Evolutionary conservation across 2,329 filamentous ascomycete species (phyloP), one percentile per base, ranked within the genome.

Genomic region (Penicillium sp.): DNA sequence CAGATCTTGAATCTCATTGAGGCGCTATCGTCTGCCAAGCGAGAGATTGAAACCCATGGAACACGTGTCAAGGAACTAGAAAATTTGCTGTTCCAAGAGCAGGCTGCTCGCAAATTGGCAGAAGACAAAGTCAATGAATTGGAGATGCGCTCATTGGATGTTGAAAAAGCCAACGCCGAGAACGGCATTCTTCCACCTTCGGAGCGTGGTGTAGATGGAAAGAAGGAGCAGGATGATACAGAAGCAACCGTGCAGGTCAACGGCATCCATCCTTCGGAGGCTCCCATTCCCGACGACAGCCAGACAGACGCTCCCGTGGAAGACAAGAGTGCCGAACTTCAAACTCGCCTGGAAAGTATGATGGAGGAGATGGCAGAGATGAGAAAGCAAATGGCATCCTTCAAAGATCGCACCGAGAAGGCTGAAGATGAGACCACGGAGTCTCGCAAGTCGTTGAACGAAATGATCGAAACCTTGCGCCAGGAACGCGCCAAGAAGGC

Each of bases 1-100:
- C 92, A 96, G 69, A 91, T 97, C 54, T 79, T 93, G 6, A 87
- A 90, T 19, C 81, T 99, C 15, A 91, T 92, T 7, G 92, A 97
- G 67, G 91, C 91, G 21, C 79, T 99, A 43, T 90, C 89, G 54
- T 86, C 85, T 58, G 90, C 93, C 10, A 95, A 91, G 77, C 89
- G 89, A 66, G 93, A 97, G 71, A 86, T 97, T 42, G 92, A 95
- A 68, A 84, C 82, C n/a, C 92, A 97, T 72, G 87, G 86, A 50
- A 82, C 86, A 42, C 87, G 90, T 31, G 87, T 97, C 73, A 89
- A 87, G 65, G 89, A 93, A 67, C 79, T 97, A 13, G 93, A 97
- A 72, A 83, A 86, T 57, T 82, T 90, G 76, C 80, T 97, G 43
- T 85, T 83, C 50, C 87, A 89, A 69, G 94, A 99, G 75, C 85